These are phyloP conservation scores for Oidium heveae DNA, from an alignment of 2,329 filamentous ascomycete genomes.

Conservation along the genomic window DNA sequence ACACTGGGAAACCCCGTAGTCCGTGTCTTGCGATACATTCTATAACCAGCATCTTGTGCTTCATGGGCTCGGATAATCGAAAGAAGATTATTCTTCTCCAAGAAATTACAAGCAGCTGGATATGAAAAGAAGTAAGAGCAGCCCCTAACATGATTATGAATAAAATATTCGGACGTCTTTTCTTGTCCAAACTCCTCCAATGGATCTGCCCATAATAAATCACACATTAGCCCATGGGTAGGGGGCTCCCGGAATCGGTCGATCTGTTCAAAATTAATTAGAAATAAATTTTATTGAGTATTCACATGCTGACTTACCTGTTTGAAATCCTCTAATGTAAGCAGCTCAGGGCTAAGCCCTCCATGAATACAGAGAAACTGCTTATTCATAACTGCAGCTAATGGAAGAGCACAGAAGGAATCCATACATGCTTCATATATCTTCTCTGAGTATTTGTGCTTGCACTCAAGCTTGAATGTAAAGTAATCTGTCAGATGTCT, in stretches of 20 bases:
- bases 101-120: slow-evolving; percentile 82
- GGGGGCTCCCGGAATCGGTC: slow-evolving; percentile 95
- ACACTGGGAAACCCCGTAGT: slow-evolving; percentile 97
- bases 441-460: slow-evolving; percentile 94
- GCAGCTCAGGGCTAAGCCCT: slow-evolving; percentile 81
- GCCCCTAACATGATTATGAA: slow-evolving; percentile 94
- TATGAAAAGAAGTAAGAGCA: slow-evolving; percentile 99
- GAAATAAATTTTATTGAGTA: neutral
- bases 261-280: slow-evolving; percentile 29
- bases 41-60: slow-evolving; percentile 91
- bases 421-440: slow-evolving; percentile 98
- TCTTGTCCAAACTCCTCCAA: slow-evolving; percentile 97
- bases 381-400: slow-evolving; percentile 99
- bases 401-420: slow-evolving; percentile 78
- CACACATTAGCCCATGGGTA: slow-evolving; percentile 95
- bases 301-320: slow-evolving; percentile 24
- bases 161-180: slow-evolving; percentile 90
- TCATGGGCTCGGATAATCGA: slow-evolving; percentile 96
- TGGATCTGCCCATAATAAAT: slow-evolving; percentile 95
- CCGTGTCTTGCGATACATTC: slow-evolving; percentile 97
- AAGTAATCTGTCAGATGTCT: slow-evolving; percentile 98
- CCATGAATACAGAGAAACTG: slow-evolving; percentile 98
- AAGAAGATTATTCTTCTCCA: slow-evolving; percentile 96
- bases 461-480: slow-evolving; percentile 98
- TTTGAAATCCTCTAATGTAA: slow-evolving; percentile 85